Percentiles rank a stretch among this genome's conserved stretches.
Evolutionary conservation across 306 rosid species (phyloP).

Genomic region (Benincasa hispida): DNA sequence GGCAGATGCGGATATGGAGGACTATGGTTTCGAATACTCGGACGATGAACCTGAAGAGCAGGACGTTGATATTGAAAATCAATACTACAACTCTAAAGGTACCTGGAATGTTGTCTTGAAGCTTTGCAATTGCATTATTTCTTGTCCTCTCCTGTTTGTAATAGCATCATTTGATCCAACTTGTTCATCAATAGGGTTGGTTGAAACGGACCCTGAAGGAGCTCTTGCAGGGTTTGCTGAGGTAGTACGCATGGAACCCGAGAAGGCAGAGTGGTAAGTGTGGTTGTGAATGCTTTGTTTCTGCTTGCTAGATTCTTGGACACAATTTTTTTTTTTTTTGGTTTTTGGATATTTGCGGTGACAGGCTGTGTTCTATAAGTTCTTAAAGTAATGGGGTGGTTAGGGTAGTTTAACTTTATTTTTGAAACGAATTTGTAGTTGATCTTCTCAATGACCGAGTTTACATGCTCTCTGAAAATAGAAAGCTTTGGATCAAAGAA

Average conservation of each 20-base stretch:
- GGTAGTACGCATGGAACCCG: conserved; percentile 85
- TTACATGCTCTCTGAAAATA: not conserved
- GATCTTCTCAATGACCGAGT: not conserved
- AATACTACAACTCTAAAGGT: conserved; percentile 92
- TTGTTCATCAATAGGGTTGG: conserved; percentile 41
- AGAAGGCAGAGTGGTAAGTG: conserved; percentile 84
- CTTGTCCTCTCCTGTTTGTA: not conserved
- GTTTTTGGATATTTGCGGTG: not conserved
- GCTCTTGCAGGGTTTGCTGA: conserved; percentile 85
- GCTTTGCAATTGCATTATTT: not conserved
- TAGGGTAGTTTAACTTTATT: not conserved
- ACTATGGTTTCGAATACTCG: conserved; percentile 96
- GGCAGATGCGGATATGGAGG: conserved; percentile 98
- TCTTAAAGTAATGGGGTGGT: not conserved
- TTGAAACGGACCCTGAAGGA: conserved; percentile 83
- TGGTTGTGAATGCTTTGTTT: not conserved
- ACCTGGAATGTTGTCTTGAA: not conserved
- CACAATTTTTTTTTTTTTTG: not conserved
- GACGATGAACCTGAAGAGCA: conserved; percentile 98
- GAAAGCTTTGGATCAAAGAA: not conserved
- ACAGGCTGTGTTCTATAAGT: not conserved
- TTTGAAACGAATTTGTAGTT: not conserved
- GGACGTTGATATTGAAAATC: conserved; percentile 97
- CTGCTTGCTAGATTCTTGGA: not conserved
- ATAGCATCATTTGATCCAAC: not conserved